phyloP scores from a whole-genome alignment of 352 stramenopile species.

The Globisporangium takayamanum region DNA sequence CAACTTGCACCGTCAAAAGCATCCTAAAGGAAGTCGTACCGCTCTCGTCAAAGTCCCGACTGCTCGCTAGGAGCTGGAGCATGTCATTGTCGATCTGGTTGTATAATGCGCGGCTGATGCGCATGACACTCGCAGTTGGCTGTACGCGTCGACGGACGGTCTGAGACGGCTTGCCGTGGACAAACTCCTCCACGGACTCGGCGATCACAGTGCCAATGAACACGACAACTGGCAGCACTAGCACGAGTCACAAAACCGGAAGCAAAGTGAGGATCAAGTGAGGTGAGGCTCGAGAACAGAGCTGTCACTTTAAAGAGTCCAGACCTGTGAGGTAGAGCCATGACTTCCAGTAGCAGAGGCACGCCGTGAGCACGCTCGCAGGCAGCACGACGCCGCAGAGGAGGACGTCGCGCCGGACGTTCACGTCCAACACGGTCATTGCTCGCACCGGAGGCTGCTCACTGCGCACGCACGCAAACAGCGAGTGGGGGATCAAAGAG shows the following conservation, averaged over 20 bases:
- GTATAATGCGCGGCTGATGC: slow-evolving; percentile 58
- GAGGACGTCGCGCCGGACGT: slow-evolving; percentile 4
- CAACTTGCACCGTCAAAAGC: not conserved
- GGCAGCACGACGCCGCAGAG: not conserved
- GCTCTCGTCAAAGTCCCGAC: slow-evolving; percentile 54
- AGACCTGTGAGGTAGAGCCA: slow-evolving; percentile 8
- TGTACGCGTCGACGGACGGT: not conserved
- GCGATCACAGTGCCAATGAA: slow-evolving; percentile 46
- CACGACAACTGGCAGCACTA: slow-evolving; percentile 48
- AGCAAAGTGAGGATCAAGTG: too few relatives aligned
- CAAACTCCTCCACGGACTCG: slow-evolving; percentile 16
- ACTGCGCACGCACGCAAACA: too few relatives aligned
- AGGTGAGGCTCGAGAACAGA: too few relatives aligned
- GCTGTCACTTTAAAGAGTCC: too few relatives aligned
- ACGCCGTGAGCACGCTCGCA: not conserved
- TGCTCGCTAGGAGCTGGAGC: slow-evolving; percentile 55
- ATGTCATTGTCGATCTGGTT: slow-evolving; percentile 59
- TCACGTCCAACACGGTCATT: slow-evolving; percentile 1
- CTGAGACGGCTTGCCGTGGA: slow-evolving; percentile 6
- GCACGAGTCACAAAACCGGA: not conserved
- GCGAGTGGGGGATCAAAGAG: too few relatives aligned
- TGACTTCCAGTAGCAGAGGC: not conserved
- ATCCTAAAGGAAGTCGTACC: not conserved
- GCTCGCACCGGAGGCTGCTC: not conserved
- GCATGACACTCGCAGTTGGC: slow-evolving; percentile 28